Evolutionary conservation across 2,329 filamentous ascomycete genomes (phyloP), one percentile per base, ranked within the genome.

Genomic region (Beauveria rudraprayagi): DNA sequence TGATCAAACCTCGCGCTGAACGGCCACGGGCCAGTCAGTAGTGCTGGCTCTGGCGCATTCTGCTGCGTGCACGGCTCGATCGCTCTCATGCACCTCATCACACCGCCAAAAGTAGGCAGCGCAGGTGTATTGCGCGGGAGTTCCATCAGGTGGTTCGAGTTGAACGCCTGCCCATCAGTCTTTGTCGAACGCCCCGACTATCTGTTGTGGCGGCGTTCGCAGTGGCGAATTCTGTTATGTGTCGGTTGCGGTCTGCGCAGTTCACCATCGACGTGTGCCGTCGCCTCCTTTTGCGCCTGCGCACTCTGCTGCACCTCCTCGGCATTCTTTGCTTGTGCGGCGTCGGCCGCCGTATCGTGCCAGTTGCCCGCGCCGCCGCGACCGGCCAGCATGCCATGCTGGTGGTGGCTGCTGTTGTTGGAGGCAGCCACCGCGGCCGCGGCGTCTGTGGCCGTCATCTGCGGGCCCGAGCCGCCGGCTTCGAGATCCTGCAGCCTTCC

Each of bases 331-430:
- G 10, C 26, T 16, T 19, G 16, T 16, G 46, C 46, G 14, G 43
- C 34, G 10, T 41, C 43, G 16, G 51, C 24, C 57, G 53, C 62
- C 51, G 30, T 22, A 34, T 63, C 68, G 17, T 44, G 61, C 72
- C 77, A 83, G 70, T 83, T 83, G n/a, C 81, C 81, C 5, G 78
- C 79, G 43, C 81, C 81, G 19, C 81, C 81, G 7, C 81, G 75
- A 0, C 81, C 80, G 6, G 70, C 11, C 58, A 63, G 19, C 61
- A 56, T 19, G 37, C 65, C 61, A 63, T 47, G 70, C 66, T 22
- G 70, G 66, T 7, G 64, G 69, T 60, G 61, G 65, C 22, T 22
- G 22, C 53, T 63, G 65, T 3, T 43, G 30, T 22, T 51, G 1
- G 44, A 34, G 19, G 34, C 46, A 14, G 44, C 37, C 26, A 37